Evolutionary conservation across 2,329 filamentous ascomycete species (phyloP), one percentile per base, ranked within the genome.

Genomic region (Aspergillus chevalieri): DNA sequence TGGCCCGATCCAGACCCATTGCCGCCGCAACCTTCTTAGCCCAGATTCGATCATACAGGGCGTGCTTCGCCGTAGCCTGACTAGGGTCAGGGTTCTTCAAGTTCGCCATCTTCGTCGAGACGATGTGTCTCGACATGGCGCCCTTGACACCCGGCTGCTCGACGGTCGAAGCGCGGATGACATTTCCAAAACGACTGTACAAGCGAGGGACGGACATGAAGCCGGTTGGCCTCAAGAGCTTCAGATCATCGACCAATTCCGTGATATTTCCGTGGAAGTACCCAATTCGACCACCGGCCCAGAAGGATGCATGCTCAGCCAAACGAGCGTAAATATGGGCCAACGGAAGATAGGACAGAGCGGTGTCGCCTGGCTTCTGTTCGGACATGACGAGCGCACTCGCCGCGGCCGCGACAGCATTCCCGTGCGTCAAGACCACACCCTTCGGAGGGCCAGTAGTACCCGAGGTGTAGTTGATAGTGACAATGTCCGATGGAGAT

Each of bases 261-360:
- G 87, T 66, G 54, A 96, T 85, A 64, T 96, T 89, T 48, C 93
- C 93, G 60, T 93, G 89, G 80, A 96, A 98, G 70, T 92, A 98
- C 10, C 92, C 93, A 59, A 96, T 84, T 7, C 82, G 75, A 30
- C 81, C 82, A 48, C 89, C 91, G 47, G 81, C 78, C 61, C 86
- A 82, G 14, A 96, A 75, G 12, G 82, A 80, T 3, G 78, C 76
- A 66, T 94, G 87, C 66, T 98, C 93, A 38, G 84, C 77, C 57
- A 96, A 78, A 48, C 93, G 86, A 56, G 91, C 87, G 68, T 89
- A 96, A 61, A 98, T 97, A 67, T 98, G 93, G 8, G 93, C 93
- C 36, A 96, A 75, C 0, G 93, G 93, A 46, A 98, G 80, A 71
- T 97, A 98, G 1, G 92, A 97, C 50, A 89, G 81, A 57, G 85